Evolutionary conservation across 2,329 filamentous ascomycete species (phyloP), one percentile per base, ranked within the genome.

Genomic region (Aquanectria penicillioides): DNA sequence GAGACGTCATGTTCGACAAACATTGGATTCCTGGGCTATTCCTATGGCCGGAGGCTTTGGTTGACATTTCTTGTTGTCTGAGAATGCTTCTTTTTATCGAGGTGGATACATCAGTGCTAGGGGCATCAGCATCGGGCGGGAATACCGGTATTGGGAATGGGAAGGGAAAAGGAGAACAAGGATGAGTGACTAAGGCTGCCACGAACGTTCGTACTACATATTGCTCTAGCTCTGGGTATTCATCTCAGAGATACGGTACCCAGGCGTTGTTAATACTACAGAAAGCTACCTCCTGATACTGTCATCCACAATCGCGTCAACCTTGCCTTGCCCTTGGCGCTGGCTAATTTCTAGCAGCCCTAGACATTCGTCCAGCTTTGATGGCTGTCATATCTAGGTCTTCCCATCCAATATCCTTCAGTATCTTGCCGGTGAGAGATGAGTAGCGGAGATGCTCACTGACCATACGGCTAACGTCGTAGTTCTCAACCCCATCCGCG

Each of bases 391-490:
- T 51, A 37, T 86, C 81, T 49, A 92, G 73, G 67, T 91, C 86
- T 67, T 93, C 90, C 78, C 91, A 89, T 2, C 86, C 85, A 48
- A 92, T 83, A 38, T 85, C 85, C 59, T 83, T 81, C 25, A 95
- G 77, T 57, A 94, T 88, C 37, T 78, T 82, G 13, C 89, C 89
- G 8, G 89, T 80, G 47, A 92, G 78, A 68, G 85, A 85, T 57
- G 89, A 85, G 72, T 94, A 94, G 65, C 87, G 82, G 58, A 91
- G 74, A 75, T 94, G 91, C 13, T 88, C 89, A 63, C 80, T 86
- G 49, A 92, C 83, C 63, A 88, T 81, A 52, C 87, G 82, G 60
- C 85, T 89, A 22, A 88, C 84, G 62, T 91, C 81, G 50, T 90
- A 78, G 65, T 91, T 93, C 72, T 93, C 89, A 51, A 89, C 80